Conservation (phyloP, 495 filamentous ascomycete genomes). For the Aspergillus ellipticus region DNA sequence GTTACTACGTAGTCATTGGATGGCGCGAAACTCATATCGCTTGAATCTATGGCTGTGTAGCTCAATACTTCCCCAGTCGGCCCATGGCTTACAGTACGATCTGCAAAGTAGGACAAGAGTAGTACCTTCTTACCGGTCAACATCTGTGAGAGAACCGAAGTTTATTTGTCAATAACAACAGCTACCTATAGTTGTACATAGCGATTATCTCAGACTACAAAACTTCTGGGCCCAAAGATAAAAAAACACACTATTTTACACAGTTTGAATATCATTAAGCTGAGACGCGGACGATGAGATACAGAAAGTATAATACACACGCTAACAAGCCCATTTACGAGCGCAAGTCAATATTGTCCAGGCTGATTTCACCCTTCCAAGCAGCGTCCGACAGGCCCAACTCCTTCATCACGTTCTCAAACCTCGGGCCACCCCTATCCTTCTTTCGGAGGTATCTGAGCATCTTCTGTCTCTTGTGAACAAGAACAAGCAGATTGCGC, state of each 20-base stretch:
- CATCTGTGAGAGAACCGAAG: too few species aligned
- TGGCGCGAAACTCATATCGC: too few species aligned
- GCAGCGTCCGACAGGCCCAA: constrained; percentile 82
- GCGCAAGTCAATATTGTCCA: too few species aligned
- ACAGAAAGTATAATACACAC: constrained; percentile 12
- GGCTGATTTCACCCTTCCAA: constrained; percentile 82
- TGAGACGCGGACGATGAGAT: constrained; percentile 8
- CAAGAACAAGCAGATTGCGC: constrained; percentile 76
- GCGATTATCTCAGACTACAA: too few species aligned
- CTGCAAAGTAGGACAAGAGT: too few species aligned
- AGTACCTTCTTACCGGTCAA: too few species aligned
- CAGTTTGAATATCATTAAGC: constrained; percentile 12
- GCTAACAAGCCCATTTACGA: constrained; percentile 43
- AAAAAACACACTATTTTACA: background rate
- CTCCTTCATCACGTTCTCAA: constrained; percentile 74
- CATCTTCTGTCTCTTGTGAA: constrained; percentile 86
- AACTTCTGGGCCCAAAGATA: background rate
- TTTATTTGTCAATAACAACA: too few species aligned
- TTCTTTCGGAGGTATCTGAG: constrained; percentile 79
- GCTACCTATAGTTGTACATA: too few species aligned
- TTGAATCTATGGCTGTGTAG: too few species aligned
- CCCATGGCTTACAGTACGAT: too few species aligned
- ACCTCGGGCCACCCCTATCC: constrained; percentile 86
- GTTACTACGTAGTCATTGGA: too few species aligned
- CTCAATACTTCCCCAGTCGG: too few species aligned